Base-by-base conservation (phyloP, 2,329 filamentous ascomycete species). In the Ophioceras dolichostomum region DNA sequence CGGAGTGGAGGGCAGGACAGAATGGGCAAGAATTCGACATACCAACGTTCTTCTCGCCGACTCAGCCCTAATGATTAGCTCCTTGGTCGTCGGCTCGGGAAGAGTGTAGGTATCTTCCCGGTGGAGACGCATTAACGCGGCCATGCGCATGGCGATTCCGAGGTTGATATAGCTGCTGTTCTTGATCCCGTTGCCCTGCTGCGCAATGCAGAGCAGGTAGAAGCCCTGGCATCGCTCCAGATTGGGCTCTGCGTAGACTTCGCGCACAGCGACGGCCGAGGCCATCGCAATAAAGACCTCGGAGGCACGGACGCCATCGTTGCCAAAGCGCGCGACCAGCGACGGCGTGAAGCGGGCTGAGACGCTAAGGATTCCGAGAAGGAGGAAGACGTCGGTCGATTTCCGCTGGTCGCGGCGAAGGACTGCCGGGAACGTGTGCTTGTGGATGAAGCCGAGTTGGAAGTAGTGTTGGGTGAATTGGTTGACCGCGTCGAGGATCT, bases 401-500 rank as follows among this genome's bases (percentile, higher is more conserved):
- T n/a, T n/a, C 12, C 57, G 57, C 20, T 60, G 57, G 38, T 71
- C 60, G 4, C 59, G 59, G 28, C 55, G 58, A n/a, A 76, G 55
- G 6, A 59, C 58, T 18, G 62, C 54, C 1, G 61, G 56, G 37
- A 75, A 73, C 36, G 61, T 54, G 18, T 66, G 57, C 51, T 71
- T 73, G 5, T 66, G 67, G 24, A 76, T 68, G 47, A 76, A 76
- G 18, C 72, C 68, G 6, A 76, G 62, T 50, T 76, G 72, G 43
- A 75, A 74, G 48, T 72, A 76, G 45, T 73, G 62, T 6, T 56
- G 56, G 1, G 64, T 72, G 45, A 76, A 74, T 30, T 60, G 62
- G 40, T 67, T 57, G 41, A 74, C 63, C 5, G 61, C 68, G 34
- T 73, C 68, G 18, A 73, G 56, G 36, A 73, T 59, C 31, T 68